A percentile compares a stretch with the other conserved stretches of the same genome.
phyloP scores from a whole-genome alignment of 1,284 basidiomycete genomes.

The Pseudozyma thailandica region DNA sequence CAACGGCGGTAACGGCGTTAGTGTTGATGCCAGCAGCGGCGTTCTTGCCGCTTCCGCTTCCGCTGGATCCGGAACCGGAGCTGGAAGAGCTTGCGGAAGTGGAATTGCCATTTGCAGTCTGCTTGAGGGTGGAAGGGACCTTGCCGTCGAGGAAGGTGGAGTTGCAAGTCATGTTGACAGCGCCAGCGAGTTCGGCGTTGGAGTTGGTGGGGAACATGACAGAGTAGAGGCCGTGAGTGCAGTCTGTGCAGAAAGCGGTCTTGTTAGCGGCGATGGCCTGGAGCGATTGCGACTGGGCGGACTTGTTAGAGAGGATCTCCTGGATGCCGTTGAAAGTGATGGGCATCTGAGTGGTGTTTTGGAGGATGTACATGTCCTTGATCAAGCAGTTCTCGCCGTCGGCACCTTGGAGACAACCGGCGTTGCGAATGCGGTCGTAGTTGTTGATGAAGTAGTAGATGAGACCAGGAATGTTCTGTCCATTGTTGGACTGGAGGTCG shows the following conservation, averaged over 20 bases:
- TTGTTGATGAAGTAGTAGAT: constrained; percentile 41
- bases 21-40: constrained; percentile 6
- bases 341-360: constrained; percentile 24
- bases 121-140: constrained; percentile 28
- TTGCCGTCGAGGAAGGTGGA: constrained; percentile 29
- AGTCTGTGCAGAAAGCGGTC: constrained; percentile 46
- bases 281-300: constrained; percentile 16
- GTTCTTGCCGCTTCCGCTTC: constrained; percentile 8
- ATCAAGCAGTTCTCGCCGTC: constrained; percentile 18
- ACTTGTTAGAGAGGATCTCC: constrained; percentile 16
- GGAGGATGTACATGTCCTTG: constrained; percentile 28
- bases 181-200: constrained; percentile 19
- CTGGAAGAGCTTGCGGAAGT: constrained; percentile 3
- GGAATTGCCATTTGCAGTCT: constrained; percentile 34
- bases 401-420: constrained; percentile 26
- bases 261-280: constrained; percentile 23
- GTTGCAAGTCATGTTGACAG: constrained; percentile 27
- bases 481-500: constrained; percentile 16
- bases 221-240: constrained; percentile 42
- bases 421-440: constrained; percentile 30
- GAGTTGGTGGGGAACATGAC: constrained; percentile 27
- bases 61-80: constrained; percentile 2
- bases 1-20: constrained; percentile 10
- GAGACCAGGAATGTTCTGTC: constrained; percentile 29
- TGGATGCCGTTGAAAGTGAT: constrained; percentile 22